phyloP scores from a whole-genome alignment of 192 early-diverging fungal species.

The Coemansia aciculifera region DNA sequence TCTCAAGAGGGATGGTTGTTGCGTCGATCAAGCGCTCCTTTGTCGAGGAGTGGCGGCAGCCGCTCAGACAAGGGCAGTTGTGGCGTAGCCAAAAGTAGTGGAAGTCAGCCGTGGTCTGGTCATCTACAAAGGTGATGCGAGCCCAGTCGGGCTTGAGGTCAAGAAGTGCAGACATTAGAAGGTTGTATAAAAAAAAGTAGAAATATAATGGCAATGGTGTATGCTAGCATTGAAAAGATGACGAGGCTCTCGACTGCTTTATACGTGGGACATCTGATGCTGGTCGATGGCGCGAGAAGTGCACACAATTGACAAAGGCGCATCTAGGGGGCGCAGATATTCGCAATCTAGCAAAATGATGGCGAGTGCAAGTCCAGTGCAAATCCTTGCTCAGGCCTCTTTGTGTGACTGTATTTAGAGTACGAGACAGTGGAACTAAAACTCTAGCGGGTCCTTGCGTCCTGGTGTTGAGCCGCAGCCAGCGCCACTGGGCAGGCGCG shows the following conservation, averaged over 20 bases:
- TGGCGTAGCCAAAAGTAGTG: constrained; percentile 59
- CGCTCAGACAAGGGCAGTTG: constrained; percentile 55
- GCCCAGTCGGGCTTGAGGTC: constrained; percentile 53
- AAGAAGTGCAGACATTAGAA: constrained; percentile 31
- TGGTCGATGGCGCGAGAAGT: constrained; percentile 17
- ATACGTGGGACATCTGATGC: background rate
- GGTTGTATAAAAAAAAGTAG: background rate
- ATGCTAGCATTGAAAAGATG: background rate
- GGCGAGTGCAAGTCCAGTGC: background rate
- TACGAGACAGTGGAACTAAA: constrained; percentile 19
- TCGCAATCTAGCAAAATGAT: background rate
- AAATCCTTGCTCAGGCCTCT: background rate
- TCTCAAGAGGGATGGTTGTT: constrained; percentile 41
- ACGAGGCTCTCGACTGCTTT: background rate
- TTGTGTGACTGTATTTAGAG: background rate
- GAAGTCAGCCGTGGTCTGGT: constrained; percentile 34
- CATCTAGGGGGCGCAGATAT: background rate
- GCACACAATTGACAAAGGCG: constrained; percentile 4
- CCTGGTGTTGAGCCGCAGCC: constrained; percentile 55
- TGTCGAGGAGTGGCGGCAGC: constrained; percentile 46
- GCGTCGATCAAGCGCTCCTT: constrained; percentile 55
- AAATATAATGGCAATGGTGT: background rate
- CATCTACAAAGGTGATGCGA: constrained; percentile 28
- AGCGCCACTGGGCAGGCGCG: constrained; percentile 11
- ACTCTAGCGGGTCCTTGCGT: constrained; percentile 55